Base-by-base conservation (phyloP, 495 filamentous ascomycete genomes). In the Penicillium goetzii region DNA sequence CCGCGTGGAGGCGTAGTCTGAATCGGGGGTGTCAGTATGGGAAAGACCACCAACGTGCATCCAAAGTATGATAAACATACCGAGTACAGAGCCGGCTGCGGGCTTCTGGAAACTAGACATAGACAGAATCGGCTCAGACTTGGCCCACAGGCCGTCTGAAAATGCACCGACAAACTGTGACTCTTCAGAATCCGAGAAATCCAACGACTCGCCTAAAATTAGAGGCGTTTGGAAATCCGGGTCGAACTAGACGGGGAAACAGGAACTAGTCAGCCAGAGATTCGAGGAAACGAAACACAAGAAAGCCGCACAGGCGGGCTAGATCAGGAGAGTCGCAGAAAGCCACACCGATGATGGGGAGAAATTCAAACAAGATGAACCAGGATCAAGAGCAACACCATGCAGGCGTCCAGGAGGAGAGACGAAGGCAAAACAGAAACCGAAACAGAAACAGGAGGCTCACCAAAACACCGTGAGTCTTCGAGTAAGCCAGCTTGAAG, bases 401-500 rank as follows among this genome's bases (percentile, higher is more conserved):
- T 71, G 70, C 68, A 59, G 62, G 65, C 59, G 65, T 68, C 60
- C 61, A 71, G 63, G 66, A 57, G 64, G 45, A 64, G 67, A 43
- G 60, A 62, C 60, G 54, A 58, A 50, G 50, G 50, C 50, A 53
- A 53, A 32, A 53, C 50, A 53, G 50, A 33, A 33, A 52, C 26
- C 2, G 26, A 62, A 56, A 64, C 55, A 64, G 63, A 70, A 63
- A 53, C 50, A 59, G 34, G 45, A 79, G 41, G 54, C 86, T 80
- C 82, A 83, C 80, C 73, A 81, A 75, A 80, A 80, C 73, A 74
- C 78, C 74, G 76, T 81, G 76, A 58, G 74, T 73, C 74, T 76
- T 81, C 74, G 78, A 82, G 71, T 80, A 81, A 79, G 80, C 80
- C 80, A 83, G 80, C 69, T 82, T 83, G 80, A 81, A 76, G 70